A percentile compares a stretch with the other conserved stretches of the same genome.
These are phyloP conservation scores for Suillus plorans DNA, from an alignment of 768 basidiomycete species.

Conservation along the genomic window DNA sequence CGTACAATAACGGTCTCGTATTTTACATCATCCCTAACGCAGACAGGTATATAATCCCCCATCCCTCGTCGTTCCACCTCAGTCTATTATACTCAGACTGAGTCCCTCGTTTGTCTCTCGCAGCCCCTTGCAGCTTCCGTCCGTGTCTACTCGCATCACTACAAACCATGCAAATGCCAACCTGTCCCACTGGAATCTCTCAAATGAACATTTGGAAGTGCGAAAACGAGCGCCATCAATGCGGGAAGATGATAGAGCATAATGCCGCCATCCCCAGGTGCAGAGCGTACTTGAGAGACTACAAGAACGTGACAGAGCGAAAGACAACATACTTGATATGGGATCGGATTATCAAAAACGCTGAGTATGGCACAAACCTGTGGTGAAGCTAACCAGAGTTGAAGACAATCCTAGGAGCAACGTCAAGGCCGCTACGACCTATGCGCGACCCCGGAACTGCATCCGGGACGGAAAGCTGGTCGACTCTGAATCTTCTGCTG, in stretches of 20 bases:
- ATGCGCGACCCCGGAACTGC: slow-evolving; percentile 4
- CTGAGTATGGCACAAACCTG: slow-evolving; percentile 3
- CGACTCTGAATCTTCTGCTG: slow-evolving; percentile 2
- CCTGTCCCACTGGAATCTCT: neutral
- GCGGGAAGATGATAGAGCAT: slow-evolving; percentile 1
- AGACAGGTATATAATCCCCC: too few relatives aligned
- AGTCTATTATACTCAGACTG: too few relatives aligned
- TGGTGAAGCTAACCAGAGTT: slow-evolving; percentile 2
- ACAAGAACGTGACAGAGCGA: slow-evolving; percentile 6
- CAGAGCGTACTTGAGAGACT: slow-evolving; percentile 2
- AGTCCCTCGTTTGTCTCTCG: too few relatives aligned
- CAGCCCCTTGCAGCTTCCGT: too few relatives aligned
- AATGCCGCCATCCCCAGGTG: neutral
- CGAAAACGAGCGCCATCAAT: slow-evolving; percentile 4
- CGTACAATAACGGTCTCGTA: too few relatives aligned
- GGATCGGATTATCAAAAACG: neutral
- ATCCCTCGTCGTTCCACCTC: too few relatives aligned
- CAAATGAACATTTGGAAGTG: slow-evolving; percentile 7
- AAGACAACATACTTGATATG: neutral
- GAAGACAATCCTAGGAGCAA: slow-evolving; percentile 1
- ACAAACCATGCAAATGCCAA: neutral
- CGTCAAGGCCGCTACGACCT: neutral
- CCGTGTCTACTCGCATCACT: too few relatives aligned
- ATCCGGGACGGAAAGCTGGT: slow-evolving; percentile 9
- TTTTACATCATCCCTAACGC: too few relatives aligned